Conservation (phyloP, 805 yeast species). For the Candida ortonii region DNA sequence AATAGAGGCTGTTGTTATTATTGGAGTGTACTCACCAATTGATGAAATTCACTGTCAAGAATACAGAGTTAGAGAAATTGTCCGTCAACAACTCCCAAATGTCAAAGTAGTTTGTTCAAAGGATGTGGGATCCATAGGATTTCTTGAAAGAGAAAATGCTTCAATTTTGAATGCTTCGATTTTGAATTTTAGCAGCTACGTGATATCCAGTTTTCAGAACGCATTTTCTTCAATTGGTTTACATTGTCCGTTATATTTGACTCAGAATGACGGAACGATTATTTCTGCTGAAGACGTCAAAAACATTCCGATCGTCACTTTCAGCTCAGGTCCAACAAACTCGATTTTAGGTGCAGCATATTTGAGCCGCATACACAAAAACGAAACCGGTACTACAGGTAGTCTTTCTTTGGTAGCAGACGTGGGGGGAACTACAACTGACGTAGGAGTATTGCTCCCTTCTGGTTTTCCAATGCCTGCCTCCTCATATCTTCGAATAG, state of each 20-base stretch:
- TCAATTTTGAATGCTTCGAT: slow-evolving; percentile 45
- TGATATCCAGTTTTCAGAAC: slow-evolving; percentile 35
- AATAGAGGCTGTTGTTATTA: slow-evolving; percentile 37
- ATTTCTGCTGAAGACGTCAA: slow-evolving; percentile 37
- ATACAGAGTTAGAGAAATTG: slow-evolving; percentile 30
- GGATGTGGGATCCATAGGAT: slow-evolving; percentile 41
- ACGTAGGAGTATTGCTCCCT: slow-evolving; percentile 42
- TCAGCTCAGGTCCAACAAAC: slow-evolving; percentile 47
- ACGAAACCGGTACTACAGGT: slow-evolving; percentile 25
- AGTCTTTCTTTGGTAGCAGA: slow-evolving; percentile 39
- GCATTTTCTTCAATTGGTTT: slow-evolving; percentile 36
- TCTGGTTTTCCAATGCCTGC: slow-evolving; percentile 46
- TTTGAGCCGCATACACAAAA: slow-evolving; percentile 32
- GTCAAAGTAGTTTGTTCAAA: slow-evolving; percentile 37
- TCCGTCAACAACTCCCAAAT: slow-evolving; percentile 33
- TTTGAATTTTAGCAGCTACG: slow-evolving; percentile 39
- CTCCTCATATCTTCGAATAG: slow-evolving; percentile 39
- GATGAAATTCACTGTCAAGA: slow-evolving; percentile 38
- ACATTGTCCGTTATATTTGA: slow-evolving; percentile 36
- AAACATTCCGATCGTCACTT: slow-evolving; percentile 41
- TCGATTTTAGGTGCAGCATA: slow-evolving; percentile 47
- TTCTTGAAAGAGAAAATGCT: slow-evolving; percentile 45
- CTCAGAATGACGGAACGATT: slow-evolving; percentile 49
- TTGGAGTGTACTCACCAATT: slow-evolving; percentile 38
- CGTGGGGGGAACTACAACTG: slow-evolving; percentile 50